Evolutionary conservation across 805 yeast species (phyloP), one percentile per base, ranked within the genome.

Genomic region (Schizosaccharomyces pombe): DNA sequence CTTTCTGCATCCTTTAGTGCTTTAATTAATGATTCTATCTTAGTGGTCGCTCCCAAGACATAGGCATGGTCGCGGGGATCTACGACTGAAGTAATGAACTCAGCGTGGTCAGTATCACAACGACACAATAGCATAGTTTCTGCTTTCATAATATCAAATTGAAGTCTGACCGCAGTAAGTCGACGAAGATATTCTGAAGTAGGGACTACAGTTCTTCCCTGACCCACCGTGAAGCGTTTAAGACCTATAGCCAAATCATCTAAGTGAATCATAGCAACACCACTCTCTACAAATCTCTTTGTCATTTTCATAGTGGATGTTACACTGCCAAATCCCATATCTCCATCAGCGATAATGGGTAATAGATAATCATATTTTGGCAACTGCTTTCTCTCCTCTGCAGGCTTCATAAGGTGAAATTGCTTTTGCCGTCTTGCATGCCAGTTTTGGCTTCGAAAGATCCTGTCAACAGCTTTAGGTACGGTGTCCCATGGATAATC

Each of bases 211-310:
- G 91, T 96, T 70, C 91, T 85, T 63, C 97, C 97, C 60, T 94
- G 96, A 97, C 89, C 89, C 71, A 89, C 97, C 58, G 97, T 97
- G 73, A 97, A 89, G 72, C 89, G 89, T 70, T 89, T 89, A 63
- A 96, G 89, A 63, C 96, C 95, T 55, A 97, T 95, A 55, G 96
- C 95, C 75, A 89, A 97, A 70, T 89, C 97, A 72, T 89, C 98
- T 67, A 89, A 86, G 68, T 89, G 98, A 63, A 89, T 86, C 65
- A 97, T 97, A 57, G 97, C 96, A 56, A 97, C 98, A 69, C 97
- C 97, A 64, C 93, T 79, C 73, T 89, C 97, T 62, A 89, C 84
- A 66, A 89, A 89, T 79, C 89, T 75, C 73, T 89, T 89, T 63
- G 95, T 86, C 67, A 89, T 77, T 72, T 89, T 89, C 72, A 86